Evolutionary conservation across 441 rosid species (phyloP).

Genomic region (Hypseocharis bilobata): DNA sequence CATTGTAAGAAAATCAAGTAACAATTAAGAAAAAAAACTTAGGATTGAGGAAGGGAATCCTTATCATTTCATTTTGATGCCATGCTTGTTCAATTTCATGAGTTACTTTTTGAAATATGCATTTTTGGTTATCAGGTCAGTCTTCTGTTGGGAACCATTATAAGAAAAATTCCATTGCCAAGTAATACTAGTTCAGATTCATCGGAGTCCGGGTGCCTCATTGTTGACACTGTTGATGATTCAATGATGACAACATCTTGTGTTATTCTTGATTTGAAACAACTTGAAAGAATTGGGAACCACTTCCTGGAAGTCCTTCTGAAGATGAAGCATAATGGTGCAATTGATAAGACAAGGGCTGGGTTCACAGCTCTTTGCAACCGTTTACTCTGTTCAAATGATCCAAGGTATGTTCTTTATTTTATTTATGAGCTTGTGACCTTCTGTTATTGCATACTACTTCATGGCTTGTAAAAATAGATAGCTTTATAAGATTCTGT

Average conservation of each 20-base stretch:
- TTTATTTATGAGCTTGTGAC: slow-evolving; percentile 15
- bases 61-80: neutral
- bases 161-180: slow-evolving; percentile 78
- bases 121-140: slow-evolving; percentile 57
- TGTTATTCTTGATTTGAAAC: slow-evolving; percentile 63
- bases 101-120: neutral
- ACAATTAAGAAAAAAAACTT: no score
- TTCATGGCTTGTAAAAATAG: neutral
- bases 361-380: slow-evolving; percentile 96
- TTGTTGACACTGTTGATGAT: slow-evolving; percentile 32
- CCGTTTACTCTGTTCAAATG: slow-evolving; percentile 88
- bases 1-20: no score
- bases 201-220: slow-evolving; percentile 25
- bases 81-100: neutral
- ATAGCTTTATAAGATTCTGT: neutral
- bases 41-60: neutral
- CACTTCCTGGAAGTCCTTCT: slow-evolving; percentile 93
- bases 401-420: slow-evolving; percentile 48
- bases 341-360: slow-evolving; percentile 98
- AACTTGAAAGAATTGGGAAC: slow-evolving; percentile 77
- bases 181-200: slow-evolving; percentile 36
- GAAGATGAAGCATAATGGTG: slow-evolving; percentile 97
- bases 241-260: slow-evolving; percentile 25
- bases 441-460: neutral
- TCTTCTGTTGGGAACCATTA: slow-evolving; percentile 84